A percentile compares a stretch with the other conserved stretches of the same genome.
Conservation (phyloP, 495 filamentous ascomycete species). For the Penicillium riverlandense region DNA sequence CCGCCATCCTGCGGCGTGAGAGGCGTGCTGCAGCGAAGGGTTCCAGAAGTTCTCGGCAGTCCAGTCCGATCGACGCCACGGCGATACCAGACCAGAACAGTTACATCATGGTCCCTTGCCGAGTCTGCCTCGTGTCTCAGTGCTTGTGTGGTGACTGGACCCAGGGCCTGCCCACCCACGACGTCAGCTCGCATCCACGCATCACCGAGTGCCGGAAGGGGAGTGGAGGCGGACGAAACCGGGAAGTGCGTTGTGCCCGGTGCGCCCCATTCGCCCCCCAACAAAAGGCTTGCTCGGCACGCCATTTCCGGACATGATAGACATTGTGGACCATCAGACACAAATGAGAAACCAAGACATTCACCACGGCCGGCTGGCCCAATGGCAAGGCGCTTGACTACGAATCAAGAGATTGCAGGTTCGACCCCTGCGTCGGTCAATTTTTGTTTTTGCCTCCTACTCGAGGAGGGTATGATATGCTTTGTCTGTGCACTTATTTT, state of each 20-base stretch:
- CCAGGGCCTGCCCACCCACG: neutral
- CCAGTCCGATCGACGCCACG: no score
- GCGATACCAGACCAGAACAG: neutral
- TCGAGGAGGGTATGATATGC: neutral
- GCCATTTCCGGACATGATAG: neutral
- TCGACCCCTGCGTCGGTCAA: constrained; percentile 39
- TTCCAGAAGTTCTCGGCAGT: constrained; percentile 11
- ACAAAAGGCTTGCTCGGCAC: neutral
- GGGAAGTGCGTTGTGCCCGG: neutral
- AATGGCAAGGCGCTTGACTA: constrained; percentile 72
- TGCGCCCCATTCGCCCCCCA: neutral
- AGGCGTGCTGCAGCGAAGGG: constrained; percentile 14
- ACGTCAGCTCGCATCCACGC: neutral
- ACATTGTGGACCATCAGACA: neutral
- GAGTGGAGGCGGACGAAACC: constrained; percentile 1
- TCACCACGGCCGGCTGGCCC: constrained; percentile 43
- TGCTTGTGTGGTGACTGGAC: neutral
- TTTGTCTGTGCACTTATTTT: neutral
- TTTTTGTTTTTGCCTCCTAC: constrained; percentile 5
- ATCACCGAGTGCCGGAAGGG: neutral
- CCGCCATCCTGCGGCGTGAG: no score
- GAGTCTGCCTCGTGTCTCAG: neutral
- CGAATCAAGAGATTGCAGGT: constrained; percentile 58
- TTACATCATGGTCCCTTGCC: constrained; percentile 1
- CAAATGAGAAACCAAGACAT: neutral